Conservation (phyloP, 345 rosid genomes). For the Diplotaxis tenuifolia region DNA sequence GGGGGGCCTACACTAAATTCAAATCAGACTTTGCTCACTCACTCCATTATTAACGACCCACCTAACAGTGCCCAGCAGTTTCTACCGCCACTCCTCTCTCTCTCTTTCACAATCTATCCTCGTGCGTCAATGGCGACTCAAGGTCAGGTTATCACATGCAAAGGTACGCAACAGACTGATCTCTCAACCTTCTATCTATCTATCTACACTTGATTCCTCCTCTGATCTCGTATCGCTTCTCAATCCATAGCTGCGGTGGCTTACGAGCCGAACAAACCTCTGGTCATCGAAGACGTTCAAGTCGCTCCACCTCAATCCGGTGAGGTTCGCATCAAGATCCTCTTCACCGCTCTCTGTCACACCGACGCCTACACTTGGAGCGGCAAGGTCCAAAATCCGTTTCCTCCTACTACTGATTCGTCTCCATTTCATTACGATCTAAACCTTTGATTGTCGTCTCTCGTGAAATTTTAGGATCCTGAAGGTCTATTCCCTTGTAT, state of each 20-base stretch:
- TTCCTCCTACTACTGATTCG: background rate
- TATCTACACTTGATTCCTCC: slow-evolving; percentile 5
- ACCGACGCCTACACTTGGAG: slow-evolving; percentile 99
- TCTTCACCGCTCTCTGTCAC: slow-evolving; percentile 92
- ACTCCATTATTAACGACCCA: background rate
- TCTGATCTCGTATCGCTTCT: background rate
- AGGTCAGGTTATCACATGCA: slow-evolving; percentile 90
- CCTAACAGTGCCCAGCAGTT: background rate
- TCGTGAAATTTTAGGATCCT: slow-evolving; percentile 93
- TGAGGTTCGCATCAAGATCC: slow-evolving; percentile 87
- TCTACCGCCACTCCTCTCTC: background rate
- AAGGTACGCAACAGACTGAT: slow-evolving; percentile 50
- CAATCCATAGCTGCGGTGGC: slow-evolving; percentile 80
- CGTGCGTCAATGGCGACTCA: slow-evolving; percentile 60
- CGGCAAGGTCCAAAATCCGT: slow-evolving; percentile 68
- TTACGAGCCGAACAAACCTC: slow-evolving; percentile 87
- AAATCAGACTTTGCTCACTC: background rate
- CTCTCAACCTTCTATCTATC: background rate
- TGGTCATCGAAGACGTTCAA: slow-evolving; percentile 83
- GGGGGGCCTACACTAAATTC: background rate
- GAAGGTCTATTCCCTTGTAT: slow-evolving; percentile 96
- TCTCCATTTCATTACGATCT: background rate
- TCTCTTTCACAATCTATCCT: slow-evolving; percentile 1
- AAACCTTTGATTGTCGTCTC: background rate
- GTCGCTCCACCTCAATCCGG: slow-evolving; percentile 97